Base-by-base conservation (phyloP, 371 early-diverging fungal genomes). In the Dipsacomyces acuminosporus region DNA sequence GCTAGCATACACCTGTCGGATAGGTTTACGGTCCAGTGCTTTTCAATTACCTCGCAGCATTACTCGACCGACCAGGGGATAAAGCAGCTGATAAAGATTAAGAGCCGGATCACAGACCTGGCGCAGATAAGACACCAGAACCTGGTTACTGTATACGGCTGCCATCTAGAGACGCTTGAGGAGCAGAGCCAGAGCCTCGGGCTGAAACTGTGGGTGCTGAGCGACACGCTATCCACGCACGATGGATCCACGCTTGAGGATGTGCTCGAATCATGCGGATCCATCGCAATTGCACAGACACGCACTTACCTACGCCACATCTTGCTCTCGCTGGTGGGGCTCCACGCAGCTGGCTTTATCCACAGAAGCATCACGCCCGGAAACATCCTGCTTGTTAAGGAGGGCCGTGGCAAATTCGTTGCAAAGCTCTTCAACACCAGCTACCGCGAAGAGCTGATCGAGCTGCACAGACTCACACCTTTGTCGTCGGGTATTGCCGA, bases 381-480 rank as follows among this genome's bases (percentile, higher is more conserved):
- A 26, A 80, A 78, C 43, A 70, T 81, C 23, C 48, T 80, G 20
- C 53, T 81, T 45, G 65, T 69, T 8, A 54, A 66, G 25, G 72
- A 75, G 24, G 76, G 71, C 18, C 46, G 56, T 14, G 45, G 51
- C 8, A 41, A 47, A 36, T 56, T 56, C 18, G 45, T 25, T 15
- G 66, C 75, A 8, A 70, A 69, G 52, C 73, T 73, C 25, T 63
- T 74, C 45, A 75, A 73, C 25, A 47, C 72, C 1, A 67, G 70
- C 30, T 80, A 78, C 59, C 75, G 71, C 54, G 72, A 73, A 22
- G 72, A 75, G 22, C 53, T 80, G 30, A 43, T 76, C 36, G 75
- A 51, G 51, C 45, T 74, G 74, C 75, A 72, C 56, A 73, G 51
- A 26, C 61, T 46, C 36, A 79, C 57, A 42, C 63, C 58, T 21